Conservation (phyloP, 768 basidiomycete genomes). For the Amanita pallidorosea region DNA sequence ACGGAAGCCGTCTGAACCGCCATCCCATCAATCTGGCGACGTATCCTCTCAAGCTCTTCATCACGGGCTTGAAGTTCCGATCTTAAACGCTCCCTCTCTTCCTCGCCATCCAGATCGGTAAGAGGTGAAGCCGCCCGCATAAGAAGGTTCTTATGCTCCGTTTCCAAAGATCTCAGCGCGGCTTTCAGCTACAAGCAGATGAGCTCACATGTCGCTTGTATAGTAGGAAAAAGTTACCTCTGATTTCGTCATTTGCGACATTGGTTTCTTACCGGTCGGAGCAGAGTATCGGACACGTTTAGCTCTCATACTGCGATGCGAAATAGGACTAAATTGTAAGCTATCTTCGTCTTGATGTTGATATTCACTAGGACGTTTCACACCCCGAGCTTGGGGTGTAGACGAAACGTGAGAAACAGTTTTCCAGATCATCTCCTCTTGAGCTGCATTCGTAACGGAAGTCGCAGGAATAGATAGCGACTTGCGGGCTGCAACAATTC, state of each 20-base stretch:
- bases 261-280: conserved; percentile 12
- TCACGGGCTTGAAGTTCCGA: conserved; percentile 15
- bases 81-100: conserved; percentile 17
- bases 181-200: conserved; percentile 16
- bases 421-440: conserved; percentile 29
- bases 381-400: conserved; percentile 8
- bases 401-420: conserved; percentile 18
- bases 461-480: conserved; percentile 16
- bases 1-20: background rate
- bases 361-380: conserved; percentile 13
- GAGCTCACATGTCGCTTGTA: background rate
- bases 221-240: conserved; percentile 20
- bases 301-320: background rate
- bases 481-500: conserved; percentile 23
- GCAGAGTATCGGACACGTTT: conserved; percentile 8
- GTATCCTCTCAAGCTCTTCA: conserved; percentile 18
- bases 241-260: conserved; percentile 27
- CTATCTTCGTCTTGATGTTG: conserved; percentile 1
- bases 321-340: background rate
- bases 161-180: conserved; percentile 15
- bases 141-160: conserved; percentile 12
- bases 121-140: conserved; percentile 18
- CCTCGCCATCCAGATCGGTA: conserved; percentile 23
- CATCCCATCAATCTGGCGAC: conserved; percentile 13
- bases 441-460: conserved; percentile 13